A percentile compares a stretch with the other conserved stretches of the same genome.
These are phyloP conservation scores for Punctularia strigosozonata DNA, from an alignment of 768 basidiomycete genomes.

Conservation along the genomic window DNA sequence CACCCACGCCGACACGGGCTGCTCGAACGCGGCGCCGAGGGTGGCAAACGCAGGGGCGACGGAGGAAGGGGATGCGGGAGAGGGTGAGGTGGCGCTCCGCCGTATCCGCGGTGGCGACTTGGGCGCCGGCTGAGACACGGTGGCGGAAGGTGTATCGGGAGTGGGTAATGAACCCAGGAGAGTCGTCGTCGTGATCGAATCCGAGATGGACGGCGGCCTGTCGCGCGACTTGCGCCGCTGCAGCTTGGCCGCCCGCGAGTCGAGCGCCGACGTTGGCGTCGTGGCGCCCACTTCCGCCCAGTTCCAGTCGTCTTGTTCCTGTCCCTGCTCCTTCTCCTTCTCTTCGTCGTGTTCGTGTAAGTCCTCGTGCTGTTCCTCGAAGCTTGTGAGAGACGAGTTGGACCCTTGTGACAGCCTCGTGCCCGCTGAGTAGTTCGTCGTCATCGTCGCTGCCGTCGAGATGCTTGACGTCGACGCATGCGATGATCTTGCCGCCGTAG, in stretches of 20 bases:
- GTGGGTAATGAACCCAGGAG: too few species aligned
- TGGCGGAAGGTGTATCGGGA: too few species aligned
- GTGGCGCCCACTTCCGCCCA: conserved; percentile 7
- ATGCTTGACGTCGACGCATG: conserved; percentile 20
- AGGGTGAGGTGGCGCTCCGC: too few species aligned
- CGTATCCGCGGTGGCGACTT: too few species aligned
- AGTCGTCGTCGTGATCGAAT: conserved; percentile 8
- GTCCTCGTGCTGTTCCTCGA: conserved; percentile 9
- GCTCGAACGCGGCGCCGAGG: too few species aligned
- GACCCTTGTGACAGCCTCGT: conserved; percentile 34
- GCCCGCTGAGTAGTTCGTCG: conserved; percentile 14
- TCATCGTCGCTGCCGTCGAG: conserved; percentile 15
- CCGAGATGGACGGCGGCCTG: conserved; percentile 1
- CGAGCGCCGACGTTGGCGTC: conserved; percentile 11
- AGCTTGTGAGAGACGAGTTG: conserved; percentile 31
- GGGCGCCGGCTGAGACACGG: too few species aligned
- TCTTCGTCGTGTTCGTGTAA: too few species aligned
- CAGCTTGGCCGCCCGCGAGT: conserved; percentile 11
- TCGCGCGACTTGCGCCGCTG: conserved; percentile 19
- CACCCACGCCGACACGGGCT: too few species aligned
- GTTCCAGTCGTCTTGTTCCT: conserved; percentile 1
- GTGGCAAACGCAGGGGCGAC: too few species aligned
- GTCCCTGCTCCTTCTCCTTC: too few species aligned
- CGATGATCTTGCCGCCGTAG: conserved; percentile 12
- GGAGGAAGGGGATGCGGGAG: neutral